Evolutionary conservation across 2,329 filamentous ascomycete species (phyloP).

Genomic region (Akanthomyces muscarius): DNA sequence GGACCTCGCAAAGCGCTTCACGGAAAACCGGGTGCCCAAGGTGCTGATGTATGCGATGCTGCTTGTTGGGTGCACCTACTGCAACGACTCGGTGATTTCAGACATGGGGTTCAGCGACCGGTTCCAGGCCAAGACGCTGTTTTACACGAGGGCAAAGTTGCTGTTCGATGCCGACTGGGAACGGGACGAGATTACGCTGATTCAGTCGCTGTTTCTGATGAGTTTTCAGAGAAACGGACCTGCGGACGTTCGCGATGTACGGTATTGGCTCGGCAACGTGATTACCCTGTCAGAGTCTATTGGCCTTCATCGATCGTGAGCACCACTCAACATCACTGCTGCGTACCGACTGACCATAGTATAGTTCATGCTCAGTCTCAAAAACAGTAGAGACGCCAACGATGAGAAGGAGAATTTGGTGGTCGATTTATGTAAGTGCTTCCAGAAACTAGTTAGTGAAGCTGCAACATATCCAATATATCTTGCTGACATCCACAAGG

Average conservation of each 20-base stretch:
- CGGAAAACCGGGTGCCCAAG: constrained; percentile 41
- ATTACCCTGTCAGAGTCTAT: constrained; percentile 49
- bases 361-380: constrained; percentile 26
- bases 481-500: constrained; percentile 23
- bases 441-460: too few species aligned
- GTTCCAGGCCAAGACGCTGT: constrained; percentile 45
- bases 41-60: constrained; percentile 51
- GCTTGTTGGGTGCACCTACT: constrained; percentile 52
- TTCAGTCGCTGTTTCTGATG: constrained; percentile 50
- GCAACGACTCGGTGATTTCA: constrained; percentile 41
- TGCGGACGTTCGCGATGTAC: constrained; percentile 42
- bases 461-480: not conserved
- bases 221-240: constrained; percentile 53
- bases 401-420: constrained; percentile 48
- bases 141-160: constrained; percentile 47
- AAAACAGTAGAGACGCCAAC: constrained; percentile 27
- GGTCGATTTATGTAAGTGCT: constrained; percentile 47
- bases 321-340: not conserved
- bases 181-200: constrained; percentile 44
- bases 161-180: constrained; percentile 53
- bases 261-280: constrained; percentile 48
- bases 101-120: constrained; percentile 45
- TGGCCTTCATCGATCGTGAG: constrained; percentile 40
- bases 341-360: not conserved
- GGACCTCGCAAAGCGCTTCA: constrained; percentile 37